Conservation (phyloP, 1,284 basidiomycete genomes). For the Wolfiporia cocos region DNA sequence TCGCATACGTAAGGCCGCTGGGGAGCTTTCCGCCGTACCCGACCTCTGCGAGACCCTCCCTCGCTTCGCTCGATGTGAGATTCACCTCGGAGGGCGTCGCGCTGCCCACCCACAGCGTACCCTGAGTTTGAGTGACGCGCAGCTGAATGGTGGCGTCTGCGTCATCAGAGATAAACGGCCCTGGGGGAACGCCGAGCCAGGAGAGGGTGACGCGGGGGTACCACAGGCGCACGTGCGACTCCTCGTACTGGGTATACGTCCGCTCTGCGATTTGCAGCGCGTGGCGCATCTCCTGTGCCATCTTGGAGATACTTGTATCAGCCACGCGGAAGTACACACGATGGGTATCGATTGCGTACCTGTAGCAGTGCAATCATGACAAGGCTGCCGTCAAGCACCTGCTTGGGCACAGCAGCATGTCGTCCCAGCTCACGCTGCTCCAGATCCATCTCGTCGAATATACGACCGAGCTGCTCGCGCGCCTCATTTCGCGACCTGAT, state of each 20-base stretch:
- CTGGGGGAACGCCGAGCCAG: slow-evolving; percentile 43
- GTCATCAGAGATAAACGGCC: slow-evolving; percentile 34
- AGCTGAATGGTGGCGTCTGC: slow-evolving; percentile 18
- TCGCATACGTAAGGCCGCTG: slow-evolving; percentile 1
- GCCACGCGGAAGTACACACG: background rate
- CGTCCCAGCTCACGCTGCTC: slow-evolving; percentile 21
- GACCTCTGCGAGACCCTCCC: slow-evolving; percentile 22
- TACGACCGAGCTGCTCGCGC: slow-evolving; percentile 26
- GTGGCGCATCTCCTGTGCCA: slow-evolving; percentile 36
- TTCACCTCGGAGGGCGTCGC: slow-evolving; percentile 16
- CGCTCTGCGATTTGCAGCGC: slow-evolving; percentile 32
- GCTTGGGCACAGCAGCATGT: slow-evolving; percentile 22
- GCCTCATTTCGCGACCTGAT: slow-evolving; percentile 26
- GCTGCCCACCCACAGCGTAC: slow-evolving; percentile 9
- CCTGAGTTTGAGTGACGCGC: background rate
- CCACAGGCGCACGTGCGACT: slow-evolving; percentile 34
- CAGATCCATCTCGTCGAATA: slow-evolving; percentile 29
- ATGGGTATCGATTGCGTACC: slow-evolving; percentile 24
- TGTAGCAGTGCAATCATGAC: slow-evolving; percentile 40
- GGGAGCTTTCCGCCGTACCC: slow-evolving; percentile 5
- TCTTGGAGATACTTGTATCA: slow-evolving; percentile 24
- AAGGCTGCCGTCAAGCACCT: slow-evolving; percentile 33
- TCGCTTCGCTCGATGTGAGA: slow-evolving; percentile 22
- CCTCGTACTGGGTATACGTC: slow-evolving; percentile 29
- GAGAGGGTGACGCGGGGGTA: slow-evolving; percentile 36